phyloP scores from a whole-genome alignment of 1,139 yeast species.

The Debaryomyces psychrophilus region DNA sequence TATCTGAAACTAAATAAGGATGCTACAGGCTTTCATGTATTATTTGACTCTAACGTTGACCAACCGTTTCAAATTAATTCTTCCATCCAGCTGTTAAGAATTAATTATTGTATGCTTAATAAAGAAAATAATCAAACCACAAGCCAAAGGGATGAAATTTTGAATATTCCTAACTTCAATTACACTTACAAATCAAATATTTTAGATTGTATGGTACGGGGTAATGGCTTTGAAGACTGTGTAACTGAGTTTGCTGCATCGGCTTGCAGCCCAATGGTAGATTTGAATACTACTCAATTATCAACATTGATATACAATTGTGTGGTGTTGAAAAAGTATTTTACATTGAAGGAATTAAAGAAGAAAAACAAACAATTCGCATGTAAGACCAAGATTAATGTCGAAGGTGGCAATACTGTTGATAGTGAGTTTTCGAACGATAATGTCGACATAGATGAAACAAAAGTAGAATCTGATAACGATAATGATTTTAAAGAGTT shows the following conservation, averaged over 20 bases:
- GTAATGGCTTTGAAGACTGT: conserved; percentile 41
- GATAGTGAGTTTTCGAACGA: conserved; percentile 2
- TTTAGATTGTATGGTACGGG: conserved; percentile 38
- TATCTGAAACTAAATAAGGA: conserved; percentile 33
- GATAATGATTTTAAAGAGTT: conserved; percentile 10
- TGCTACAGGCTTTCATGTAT: conserved; percentile 63
- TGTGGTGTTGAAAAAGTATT: conserved; percentile 35
- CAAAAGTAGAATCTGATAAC: conserved; percentile 23
- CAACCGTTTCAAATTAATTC: conserved; percentile 54
- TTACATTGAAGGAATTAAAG: conserved; percentile 28
- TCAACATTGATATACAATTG: conserved; percentile 43
- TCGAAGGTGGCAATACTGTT: conserved; percentile 7
- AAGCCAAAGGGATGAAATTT: conserved; percentile 39
- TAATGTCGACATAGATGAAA: conserved; percentile 19
- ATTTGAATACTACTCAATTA: conserved; percentile 50
- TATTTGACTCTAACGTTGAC: conserved; percentile 51
- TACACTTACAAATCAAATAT: conserved; percentile 59
- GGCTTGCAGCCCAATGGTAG: conserved; percentile 52
- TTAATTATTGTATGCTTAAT: conserved; percentile 29
- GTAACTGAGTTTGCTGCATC: conserved; percentile 45
- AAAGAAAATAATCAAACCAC: conserved; percentile 16
- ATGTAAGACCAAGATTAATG: conserved; percentile 2
- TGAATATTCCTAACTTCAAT: conserved; percentile 56
- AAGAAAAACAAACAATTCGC: conserved; percentile 13
- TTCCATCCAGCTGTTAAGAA: conserved; percentile 46